A percentile compares a stretch with the other conserved stretches of the same genome.
These are phyloP conservation scores for Lecanoromycetidae sp. DNA, from an alignment of 2,329 filamentous ascomycete genomes.

Conservation along the genomic window DNA sequence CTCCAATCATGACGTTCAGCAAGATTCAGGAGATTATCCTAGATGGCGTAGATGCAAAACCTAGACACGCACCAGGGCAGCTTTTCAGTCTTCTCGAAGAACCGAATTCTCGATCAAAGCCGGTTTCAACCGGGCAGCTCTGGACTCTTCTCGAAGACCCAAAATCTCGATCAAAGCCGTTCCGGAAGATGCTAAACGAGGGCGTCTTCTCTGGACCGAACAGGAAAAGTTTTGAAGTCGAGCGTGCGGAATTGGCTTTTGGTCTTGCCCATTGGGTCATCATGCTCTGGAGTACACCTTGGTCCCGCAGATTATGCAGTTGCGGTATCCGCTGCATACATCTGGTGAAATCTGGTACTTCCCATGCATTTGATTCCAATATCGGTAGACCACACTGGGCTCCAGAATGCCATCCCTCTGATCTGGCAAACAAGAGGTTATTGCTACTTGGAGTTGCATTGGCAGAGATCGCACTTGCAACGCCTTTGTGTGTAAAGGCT, in stretches of 20 bases:
- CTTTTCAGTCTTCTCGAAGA: too few species aligned
- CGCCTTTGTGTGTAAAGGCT: not conserved
- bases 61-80: not conserved
- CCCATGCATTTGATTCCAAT: not conserved
- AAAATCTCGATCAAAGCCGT: not conserved
- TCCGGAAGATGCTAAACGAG: not conserved
- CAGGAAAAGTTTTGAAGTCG: not conserved
- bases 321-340: not conserved
- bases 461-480: not conserved
- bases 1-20: too few species aligned
- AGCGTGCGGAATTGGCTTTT: not conserved
- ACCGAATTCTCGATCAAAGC: too few species aligned
- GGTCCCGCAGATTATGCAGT: not conserved
- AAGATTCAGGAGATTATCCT: too few species aligned
- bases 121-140: not conserved
- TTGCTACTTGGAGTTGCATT: not conserved
- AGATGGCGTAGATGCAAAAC: not conserved
- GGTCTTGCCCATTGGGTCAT: not conserved
- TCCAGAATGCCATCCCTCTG: not conserved
- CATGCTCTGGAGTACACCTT: not conserved
- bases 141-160: not conserved
- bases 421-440: not conserved
- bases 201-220: not conserved
- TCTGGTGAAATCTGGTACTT: not conserved
- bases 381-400: not conserved